Evolutionary conservation across 2,329 filamentous ascomycete species (phyloP), one percentile per base, ranked within the genome.

Genomic region (Colletotrichum sublineola): DNA sequence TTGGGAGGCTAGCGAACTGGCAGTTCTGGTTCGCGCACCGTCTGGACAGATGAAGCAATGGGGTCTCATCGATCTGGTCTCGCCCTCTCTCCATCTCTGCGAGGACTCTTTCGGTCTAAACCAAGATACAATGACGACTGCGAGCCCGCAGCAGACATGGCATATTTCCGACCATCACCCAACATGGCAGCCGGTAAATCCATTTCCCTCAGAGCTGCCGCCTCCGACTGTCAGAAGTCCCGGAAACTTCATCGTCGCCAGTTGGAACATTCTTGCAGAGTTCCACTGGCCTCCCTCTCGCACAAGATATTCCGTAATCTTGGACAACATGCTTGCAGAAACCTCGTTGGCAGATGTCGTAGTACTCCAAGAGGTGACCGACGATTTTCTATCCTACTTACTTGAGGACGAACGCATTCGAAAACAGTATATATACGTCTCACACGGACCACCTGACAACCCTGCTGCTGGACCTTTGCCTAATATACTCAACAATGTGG

Each of bases 301-400:
- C 20, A 75, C 75, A 24, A 81, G 87, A 40, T 84, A 88, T 68
- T 78, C 83, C 2, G 75, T 84, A 9, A 76, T 89, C 57, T 70
- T 87, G 29, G 75, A 78, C 8, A 87, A 84, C 67, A 78, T 89
- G 2, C 76, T 88, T 5, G 82, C 83, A 0, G 67, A 77, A 5
- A 77, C 80, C 9, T 85, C 86, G 3, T 70, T 76, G 0, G 81
- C 87, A 9, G 86, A 89, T 68, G 79, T 88, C 3, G 74, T 89
- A 11, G 81, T 88, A 3, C 82, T 93, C 6, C 86, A 93, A 77
- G 91, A 92, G 79, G 88, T 92, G 1, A 91, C 90, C 0, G 90
- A 92, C 73, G 84, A 88, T 52, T 91, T 92, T 72, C 84, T 93
- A 0, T 83, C 84, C 0, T 86, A 84, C 68, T 80, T 93, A 0